Evolutionary conservation across 2,329 filamentous ascomycete species (phyloP).

Genomic region (Trichoderma sp.): DNA sequence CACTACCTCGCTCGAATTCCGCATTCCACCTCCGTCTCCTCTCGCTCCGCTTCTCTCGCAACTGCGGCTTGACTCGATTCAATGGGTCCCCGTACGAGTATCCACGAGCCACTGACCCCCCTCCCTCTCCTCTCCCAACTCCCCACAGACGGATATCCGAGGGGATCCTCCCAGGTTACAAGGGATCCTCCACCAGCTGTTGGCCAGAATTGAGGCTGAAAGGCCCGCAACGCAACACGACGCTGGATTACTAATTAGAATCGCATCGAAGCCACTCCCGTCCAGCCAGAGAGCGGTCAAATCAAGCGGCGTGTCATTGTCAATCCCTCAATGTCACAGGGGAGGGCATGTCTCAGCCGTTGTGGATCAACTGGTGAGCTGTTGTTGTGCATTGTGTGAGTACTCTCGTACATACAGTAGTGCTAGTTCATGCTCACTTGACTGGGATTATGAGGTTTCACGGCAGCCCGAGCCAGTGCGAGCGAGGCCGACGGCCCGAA

Average conservation of each 20-base stretch:
- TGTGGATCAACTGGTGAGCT: not conserved
- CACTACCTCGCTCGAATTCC: not conserved
- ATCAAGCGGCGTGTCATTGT: not conserved
- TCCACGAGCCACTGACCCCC: too few species aligned
- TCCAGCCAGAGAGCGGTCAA: not conserved
- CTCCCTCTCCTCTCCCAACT: not conserved
- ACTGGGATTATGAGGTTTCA: not conserved
- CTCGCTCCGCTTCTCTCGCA: not conserved
- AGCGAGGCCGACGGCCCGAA: constrained; percentile 6
- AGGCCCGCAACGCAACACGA: not conserved
- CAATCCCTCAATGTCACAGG: too few species aligned
- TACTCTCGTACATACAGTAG: too few species aligned
- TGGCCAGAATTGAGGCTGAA: not conserved
- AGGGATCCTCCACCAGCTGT: not conserved
- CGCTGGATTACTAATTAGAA: constrained; percentile 19
- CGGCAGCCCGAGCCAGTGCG: not conserved
- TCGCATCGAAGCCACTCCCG: constrained; percentile 4
- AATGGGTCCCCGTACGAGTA: not conserved
- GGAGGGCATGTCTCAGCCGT: not conserved
- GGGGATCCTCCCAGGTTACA: not conserved
- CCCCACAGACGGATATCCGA: not conserved
- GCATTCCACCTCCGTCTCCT: not conserved
- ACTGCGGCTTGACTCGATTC: not conserved
- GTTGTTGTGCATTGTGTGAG: not conserved
- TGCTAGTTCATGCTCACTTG: not conserved